Evolutionary conservation across 2,329 filamentous ascomycete species (phyloP).

Genomic region (Fusarium sp.): DNA sequence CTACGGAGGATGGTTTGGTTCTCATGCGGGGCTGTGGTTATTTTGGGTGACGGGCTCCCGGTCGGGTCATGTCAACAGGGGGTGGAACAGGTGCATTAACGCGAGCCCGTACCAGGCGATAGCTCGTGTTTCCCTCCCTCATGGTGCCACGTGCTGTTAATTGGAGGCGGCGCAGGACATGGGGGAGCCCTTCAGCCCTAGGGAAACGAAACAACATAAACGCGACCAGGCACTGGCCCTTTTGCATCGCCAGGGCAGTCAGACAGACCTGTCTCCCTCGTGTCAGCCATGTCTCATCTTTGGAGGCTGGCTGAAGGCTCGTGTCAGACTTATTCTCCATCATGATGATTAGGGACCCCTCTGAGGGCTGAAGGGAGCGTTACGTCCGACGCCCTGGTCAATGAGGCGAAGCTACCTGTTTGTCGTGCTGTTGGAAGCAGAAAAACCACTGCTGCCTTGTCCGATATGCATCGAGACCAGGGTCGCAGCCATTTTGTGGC

Average conservation of each 20-base stretch:
- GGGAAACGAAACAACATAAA: conserved; percentile 7
- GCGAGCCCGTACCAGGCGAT: conserved; percentile 20
- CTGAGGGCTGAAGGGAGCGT: neutral
- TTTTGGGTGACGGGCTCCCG: conserved; percentile 34
- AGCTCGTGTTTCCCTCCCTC: conserved; percentile 37
- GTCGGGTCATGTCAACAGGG: conserved; percentile 32
- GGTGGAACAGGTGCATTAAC: conserved; percentile 20
- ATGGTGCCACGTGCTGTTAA: conserved; percentile 32
- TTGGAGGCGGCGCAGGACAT: conserved; percentile 24
- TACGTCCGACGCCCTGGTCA: conserved; percentile 2
- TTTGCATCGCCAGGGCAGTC: neutral
- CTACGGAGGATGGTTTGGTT: conserved; percentile 23
- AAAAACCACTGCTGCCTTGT: neutral
- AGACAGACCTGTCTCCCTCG: conserved; percentile 13
- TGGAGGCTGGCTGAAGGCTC: conserved; percentile 24
- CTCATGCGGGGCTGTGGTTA: conserved; percentile 37
- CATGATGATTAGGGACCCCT: neutral
- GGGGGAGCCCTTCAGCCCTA: conserved; percentile 29
- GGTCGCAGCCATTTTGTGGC: neutral
- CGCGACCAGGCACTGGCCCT: conserved; percentile 17
- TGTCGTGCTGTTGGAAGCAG: neutral
- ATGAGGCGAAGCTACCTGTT: neutral
- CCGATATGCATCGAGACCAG: neutral
- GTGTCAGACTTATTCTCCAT: conserved; percentile 18
- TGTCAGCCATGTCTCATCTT: conserved; percentile 17